These are phyloP conservation scores for Suhomyces bolitotheri DNA, from an alignment of 1,139 yeast genomes.

Conservation along the genomic window DNA sequence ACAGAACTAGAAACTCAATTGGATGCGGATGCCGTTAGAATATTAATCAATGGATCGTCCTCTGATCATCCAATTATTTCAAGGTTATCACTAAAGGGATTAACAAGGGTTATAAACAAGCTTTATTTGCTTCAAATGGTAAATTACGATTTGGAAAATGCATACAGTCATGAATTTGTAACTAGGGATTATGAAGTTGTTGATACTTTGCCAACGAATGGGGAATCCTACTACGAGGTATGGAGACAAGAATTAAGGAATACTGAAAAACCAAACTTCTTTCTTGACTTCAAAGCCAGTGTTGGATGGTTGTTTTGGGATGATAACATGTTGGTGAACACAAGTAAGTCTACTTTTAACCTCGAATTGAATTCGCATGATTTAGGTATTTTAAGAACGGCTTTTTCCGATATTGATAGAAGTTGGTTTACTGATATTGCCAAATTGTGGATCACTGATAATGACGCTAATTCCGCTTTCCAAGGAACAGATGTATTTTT, in stretches of 20 bases:
- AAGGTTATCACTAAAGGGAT: conserved; percentile 62
- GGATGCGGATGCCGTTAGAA: conserved; percentile 42
- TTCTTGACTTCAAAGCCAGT: conserved; percentile 55
- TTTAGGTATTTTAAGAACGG: conserved; percentile 35
- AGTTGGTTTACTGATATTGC: conserved; percentile 62
- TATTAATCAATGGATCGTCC: conserved; percentile 56
- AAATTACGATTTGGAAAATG: conserved; percentile 51
- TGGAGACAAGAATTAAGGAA: conserved; percentile 60
- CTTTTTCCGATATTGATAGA: conserved; percentile 50
- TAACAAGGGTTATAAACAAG: conserved; percentile 57
- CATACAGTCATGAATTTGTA: conserved; percentile 43
- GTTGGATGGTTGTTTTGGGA: conserved; percentile 87
- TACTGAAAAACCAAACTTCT: conserved; percentile 49
- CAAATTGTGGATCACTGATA: conserved; percentile 60
- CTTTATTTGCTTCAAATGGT: conserved; percentile 53
- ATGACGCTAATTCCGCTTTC: conserved; percentile 61
- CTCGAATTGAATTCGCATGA: conserved; percentile 42
- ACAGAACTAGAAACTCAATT: conserved; percentile 54
- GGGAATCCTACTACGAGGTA: conserved; percentile 36
- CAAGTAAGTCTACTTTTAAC: conserved; percentile 24
- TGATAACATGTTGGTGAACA: conserved; percentile 49
- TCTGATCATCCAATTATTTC: conserved; percentile 74
- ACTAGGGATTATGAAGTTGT: conserved; percentile 42
- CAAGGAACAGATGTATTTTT: conserved; percentile 63
- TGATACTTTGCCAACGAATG: conserved; percentile 38